Evolutionary conservation across 148 eudicot species (phyloP).

Genomic region (Chenopodium quinoa): DNA sequence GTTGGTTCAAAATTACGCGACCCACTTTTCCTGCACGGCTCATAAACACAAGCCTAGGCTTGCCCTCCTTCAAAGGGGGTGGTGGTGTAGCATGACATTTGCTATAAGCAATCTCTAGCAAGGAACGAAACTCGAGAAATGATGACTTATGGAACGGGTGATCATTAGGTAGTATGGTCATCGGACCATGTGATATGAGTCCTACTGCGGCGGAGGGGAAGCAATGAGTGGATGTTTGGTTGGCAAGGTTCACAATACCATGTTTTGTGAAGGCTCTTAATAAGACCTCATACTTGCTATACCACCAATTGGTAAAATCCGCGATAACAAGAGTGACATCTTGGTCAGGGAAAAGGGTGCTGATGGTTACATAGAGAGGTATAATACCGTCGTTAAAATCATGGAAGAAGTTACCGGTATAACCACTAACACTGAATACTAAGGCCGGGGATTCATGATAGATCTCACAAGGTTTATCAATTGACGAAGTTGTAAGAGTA

Average conservation of each 20-base stretch:
- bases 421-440: slow-evolving; percentile 47
- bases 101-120: slow-evolving; percentile 38
- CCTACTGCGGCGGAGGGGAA: slow-evolving; percentile 47
- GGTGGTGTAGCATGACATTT: slow-evolving; percentile 8
- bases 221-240: slow-evolving; percentile 46
- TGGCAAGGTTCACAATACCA: slow-evolving; percentile 42
- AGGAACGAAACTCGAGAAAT: slow-evolving; percentile 36
- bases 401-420: slow-evolving; percentile 52
- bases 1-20: slow-evolving; percentile 38
- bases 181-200: slow-evolving; percentile 48
- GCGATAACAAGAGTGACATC: slow-evolving; percentile 47
- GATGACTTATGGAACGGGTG: slow-evolving; percentile 24
- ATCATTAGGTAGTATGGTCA: slow-evolving; percentile 43
- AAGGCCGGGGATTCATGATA: slow-evolving; percentile 50
- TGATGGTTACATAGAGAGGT: slow-evolving; percentile 53
- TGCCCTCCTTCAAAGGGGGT: slow-evolving; percentile 20
- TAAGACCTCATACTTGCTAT: slow-evolving; percentile 45
- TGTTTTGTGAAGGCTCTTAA: slow-evolving; percentile 33
- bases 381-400: slow-evolving; percentile 62
- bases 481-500: slow-evolving; percentile 37
- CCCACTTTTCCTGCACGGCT: slow-evolving; percentile 37
- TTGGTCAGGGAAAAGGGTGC: slow-evolving; percentile 31
- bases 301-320: slow-evolving; percentile 53
- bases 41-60: slow-evolving; percentile 41
- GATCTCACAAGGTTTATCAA: slow-evolving; percentile 32